Evolutionary conservation across 495 filamentous ascomycete species (phyloP), one percentile per base, ranked within the genome.

Genomic region (Daldinia caldariorum): DNA sequence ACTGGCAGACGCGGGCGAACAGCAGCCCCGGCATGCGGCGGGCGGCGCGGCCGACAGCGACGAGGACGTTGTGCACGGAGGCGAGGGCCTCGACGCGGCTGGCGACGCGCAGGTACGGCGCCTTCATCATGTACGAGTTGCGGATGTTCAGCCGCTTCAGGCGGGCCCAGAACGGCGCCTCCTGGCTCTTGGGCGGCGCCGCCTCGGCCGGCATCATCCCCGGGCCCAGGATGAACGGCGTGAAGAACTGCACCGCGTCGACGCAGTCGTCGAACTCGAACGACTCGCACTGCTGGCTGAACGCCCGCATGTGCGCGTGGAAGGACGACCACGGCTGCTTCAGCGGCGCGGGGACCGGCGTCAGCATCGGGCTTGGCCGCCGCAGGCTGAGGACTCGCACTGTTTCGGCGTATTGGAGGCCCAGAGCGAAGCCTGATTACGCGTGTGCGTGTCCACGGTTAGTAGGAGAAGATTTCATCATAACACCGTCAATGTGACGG

Each of bases 251-350:
- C 22, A 35, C 37, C 7, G 60, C 70, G 14, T 73, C 70, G 60
- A 73, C 45, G 57, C 70, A 64, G 61, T 73, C 70, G 61, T 73
- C 70, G 70, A 73, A 73, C 4, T 69, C 65, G 50, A 73, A 70
- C 6, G 70, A 69, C 38, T 73, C 70, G 62, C 65, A 69, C 10
- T 69, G 70, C 47, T 73, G 65, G 38, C 65, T 66, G 18, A 69
- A 73, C 3, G 12, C 13, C 3, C 70, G 70, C 41, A 73, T 63
- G 0, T 65, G 32, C 7, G 22, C 38, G 57, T 69, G 66, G 50
- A 73, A 73, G 6, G 45, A 16, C 1, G 65, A 64, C 58, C 70
- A 68, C 12, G 61, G 66, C 49, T 68, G 60, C 45, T 29, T 69
- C 22, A 56, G 60, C 1, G 60, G 61, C 9, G 45, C 31, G 2